Evolutionary conservation across 768 basidiomycete species (phyloP).

Genomic region (Lactifluus echinatus): DNA sequence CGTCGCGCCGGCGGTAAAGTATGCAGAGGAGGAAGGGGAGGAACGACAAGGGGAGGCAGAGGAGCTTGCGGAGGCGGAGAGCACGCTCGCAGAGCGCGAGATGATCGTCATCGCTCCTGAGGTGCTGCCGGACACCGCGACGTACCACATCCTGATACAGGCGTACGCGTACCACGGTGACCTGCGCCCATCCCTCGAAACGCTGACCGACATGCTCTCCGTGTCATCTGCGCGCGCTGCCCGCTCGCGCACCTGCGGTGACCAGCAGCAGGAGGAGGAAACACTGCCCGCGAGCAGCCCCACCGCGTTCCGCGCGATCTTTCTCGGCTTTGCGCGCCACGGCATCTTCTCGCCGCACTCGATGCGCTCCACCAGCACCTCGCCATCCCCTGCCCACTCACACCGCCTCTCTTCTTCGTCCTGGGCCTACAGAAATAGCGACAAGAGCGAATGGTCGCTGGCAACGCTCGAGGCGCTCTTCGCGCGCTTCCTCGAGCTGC

Average conservation of each 20-base stretch:
- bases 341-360: constrained; percentile 27
- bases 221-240: constrained; percentile 23
- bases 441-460: constrained; percentile 42
- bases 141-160: constrained; percentile 65
- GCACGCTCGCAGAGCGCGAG: constrained; percentile 35
- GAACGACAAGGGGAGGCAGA: constrained; percentile 25
- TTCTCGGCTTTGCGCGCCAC: constrained; percentile 65
- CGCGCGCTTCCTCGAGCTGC: constrained; percentile 51
- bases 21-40: constrained; percentile 25
- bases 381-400: background rate
- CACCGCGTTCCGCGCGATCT: constrained; percentile 58
- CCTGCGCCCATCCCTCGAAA: constrained; percentile 42
- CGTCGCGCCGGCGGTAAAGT: background rate
- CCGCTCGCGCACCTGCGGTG: background rate
- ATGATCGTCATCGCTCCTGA: constrained; percentile 35
- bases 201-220: constrained; percentile 61
- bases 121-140: constrained; percentile 52
- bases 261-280: constrained; percentile 22
- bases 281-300: constrained; percentile 31
- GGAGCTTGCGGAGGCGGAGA: constrained; percentile 27
- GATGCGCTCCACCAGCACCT: background rate
- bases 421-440: background rate
- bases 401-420: background rate
- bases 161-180: constrained; percentile 63
- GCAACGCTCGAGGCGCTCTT: constrained; percentile 50